Base-by-base conservation (phyloP, 306 rosid species). In the Prosopis cineraria region DNA sequence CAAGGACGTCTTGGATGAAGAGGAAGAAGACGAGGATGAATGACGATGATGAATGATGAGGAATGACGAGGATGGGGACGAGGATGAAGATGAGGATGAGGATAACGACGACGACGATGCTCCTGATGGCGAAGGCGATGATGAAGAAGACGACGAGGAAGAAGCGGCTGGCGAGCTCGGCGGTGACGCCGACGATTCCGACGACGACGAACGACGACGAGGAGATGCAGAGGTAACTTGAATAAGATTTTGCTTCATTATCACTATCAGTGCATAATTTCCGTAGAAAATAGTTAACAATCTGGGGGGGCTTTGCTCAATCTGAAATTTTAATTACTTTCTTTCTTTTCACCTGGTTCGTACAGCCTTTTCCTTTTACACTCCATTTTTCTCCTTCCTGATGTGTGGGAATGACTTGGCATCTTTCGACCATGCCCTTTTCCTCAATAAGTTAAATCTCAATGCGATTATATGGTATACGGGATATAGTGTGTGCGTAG, bases 41-140 rank as follows among this genome's bases (percentile, higher is more conserved):
- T 0, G 89, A 80, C 0, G 92, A 79, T 0, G 90, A 90, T 0
- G 94, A 82, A 81, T 0, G 89, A 84, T 0, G 92, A 80, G 0
- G 88, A 68, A 0, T n/a, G 90, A 82, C 0, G 91, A 75, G 0
- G 91, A 85, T 0, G 82, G 58, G 0, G 91, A 87, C 0, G 89
- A 76, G 0, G 85, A 81, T 0, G 87, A 75, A 0, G 89, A 66
- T 0, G 91, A 87, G 0, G 93, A 87, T 0, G 88, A 55, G 0
- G 89, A 83, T 3, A 84, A 86, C 0, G 33, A 39, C 2, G 33
- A 41, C 3, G 72, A 24, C 6, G 53, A 13, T 4, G 89, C 55
- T 86, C 85, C 63, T 80, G 88, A 78, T 7, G 91, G 80, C 3
- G 87, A 76, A 20, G 98, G 85, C 24, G 90, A 37, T n/a, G 96